These are phyloP conservation scores for Trichoderma sp. DNA, from an alignment of 2,329 filamentous ascomycete genomes.

Conservation along the genomic window DNA sequence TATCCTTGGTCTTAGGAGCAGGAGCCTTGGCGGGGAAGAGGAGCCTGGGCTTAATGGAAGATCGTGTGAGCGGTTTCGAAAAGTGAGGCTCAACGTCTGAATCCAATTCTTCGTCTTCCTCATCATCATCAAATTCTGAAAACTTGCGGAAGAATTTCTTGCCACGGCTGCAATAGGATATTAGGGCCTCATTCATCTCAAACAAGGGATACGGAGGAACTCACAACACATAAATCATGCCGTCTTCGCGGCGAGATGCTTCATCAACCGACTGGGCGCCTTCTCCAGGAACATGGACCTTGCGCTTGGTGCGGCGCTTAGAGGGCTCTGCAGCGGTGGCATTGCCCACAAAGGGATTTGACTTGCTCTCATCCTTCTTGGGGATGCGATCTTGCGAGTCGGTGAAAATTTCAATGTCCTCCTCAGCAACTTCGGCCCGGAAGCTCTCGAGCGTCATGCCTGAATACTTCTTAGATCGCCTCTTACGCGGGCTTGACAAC, in stretches of 20 bases:
- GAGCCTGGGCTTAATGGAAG: slow-evolving; percentile 68
- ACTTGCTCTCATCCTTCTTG: slow-evolving; percentile 58
- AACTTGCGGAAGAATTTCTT: slow-evolving; percentile 76
- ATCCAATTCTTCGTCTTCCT: slow-evolving; percentile 31
- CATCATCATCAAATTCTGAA: slow-evolving; percentile 36
- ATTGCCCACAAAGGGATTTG: slow-evolving; percentile 69
- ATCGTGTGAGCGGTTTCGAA: slow-evolving; percentile 56
- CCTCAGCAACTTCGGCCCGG: slow-evolving; percentile 52
- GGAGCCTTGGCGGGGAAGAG: slow-evolving; percentile 56
- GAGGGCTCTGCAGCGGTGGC: slow-evolving; percentile 40
- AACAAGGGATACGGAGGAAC: slow-evolving; percentile 35
- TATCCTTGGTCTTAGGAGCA: slow-evolving; percentile 37
- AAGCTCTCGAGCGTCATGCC: slow-evolving; percentile 58
- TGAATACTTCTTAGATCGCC: slow-evolving; percentile 54
- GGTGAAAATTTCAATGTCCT: slow-evolving; percentile 69
- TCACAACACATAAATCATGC: slow-evolving; percentile 75
- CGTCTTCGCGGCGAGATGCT: slow-evolving; percentile 63
- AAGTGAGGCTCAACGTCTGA: slow-evolving; percentile 37
- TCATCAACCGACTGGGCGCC: slow-evolving; percentile 59
- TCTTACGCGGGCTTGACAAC: slow-evolving; percentile 58
- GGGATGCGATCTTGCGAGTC: slow-evolving; percentile 77
- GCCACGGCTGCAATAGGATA: slow-evolving; percentile 59
- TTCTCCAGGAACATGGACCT: slow-evolving; percentile 54
- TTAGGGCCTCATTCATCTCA: slow-evolving; percentile 5
- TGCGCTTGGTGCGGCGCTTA: slow-evolving; percentile 54